Evolutionary conservation across 2,329 filamentous ascomycete species (phyloP).

Genomic region (Ascochyta viciae-villosae): DNA sequence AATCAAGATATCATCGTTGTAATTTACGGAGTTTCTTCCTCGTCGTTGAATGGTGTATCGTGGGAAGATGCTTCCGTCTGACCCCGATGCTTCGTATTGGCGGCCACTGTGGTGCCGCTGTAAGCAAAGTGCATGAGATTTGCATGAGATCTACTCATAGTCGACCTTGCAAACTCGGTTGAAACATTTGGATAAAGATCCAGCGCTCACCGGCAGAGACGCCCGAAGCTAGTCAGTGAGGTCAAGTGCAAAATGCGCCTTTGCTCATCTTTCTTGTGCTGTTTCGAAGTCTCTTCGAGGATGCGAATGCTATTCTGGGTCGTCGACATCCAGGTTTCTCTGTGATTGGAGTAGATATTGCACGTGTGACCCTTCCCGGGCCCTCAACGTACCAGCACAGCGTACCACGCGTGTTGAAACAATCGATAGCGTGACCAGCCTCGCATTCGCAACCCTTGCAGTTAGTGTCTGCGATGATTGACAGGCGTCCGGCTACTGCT

Average conservation of each 20-base stretch:
- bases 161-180: slow-evolving; percentile 3
- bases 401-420: slow-evolving; percentile 17
- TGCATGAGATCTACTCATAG: slow-evolving; percentile 3
- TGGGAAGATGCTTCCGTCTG: slow-evolving; percentile 6
- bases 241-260: neutral
- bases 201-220: slow-evolving; percentile 1
- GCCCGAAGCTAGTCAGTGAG: neutral
- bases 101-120: slow-evolving; percentile 1
- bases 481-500: slow-evolving; percentile 19
- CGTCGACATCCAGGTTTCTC: neutral
- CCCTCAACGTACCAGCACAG: slow-evolving; percentile 9
- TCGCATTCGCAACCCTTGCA: slow-evolving; percentile 14
- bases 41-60: slow-evolving; percentile 6
- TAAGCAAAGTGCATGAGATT: slow-evolving; percentile 8
- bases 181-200: neutral
- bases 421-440: slow-evolving; percentile 19
- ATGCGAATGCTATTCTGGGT: slow-evolving; percentile 8
- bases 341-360: slow-evolving; percentile 2
- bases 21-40: slow-evolving; percentile 12
- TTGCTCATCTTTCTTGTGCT: neutral
- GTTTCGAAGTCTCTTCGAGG: slow-evolving; percentile 5
- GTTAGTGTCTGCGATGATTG: slow-evolving; percentile 14
- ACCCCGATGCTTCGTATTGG: slow-evolving; percentile 8
- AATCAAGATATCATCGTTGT: slow-evolving; percentile 4
- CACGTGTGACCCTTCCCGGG: slow-evolving; percentile 1